These are phyloP conservation scores for Xylariaceae sp. DNA, from an alignment of 2,329 filamentous ascomycete genomes.

Conservation along the genomic window DNA sequence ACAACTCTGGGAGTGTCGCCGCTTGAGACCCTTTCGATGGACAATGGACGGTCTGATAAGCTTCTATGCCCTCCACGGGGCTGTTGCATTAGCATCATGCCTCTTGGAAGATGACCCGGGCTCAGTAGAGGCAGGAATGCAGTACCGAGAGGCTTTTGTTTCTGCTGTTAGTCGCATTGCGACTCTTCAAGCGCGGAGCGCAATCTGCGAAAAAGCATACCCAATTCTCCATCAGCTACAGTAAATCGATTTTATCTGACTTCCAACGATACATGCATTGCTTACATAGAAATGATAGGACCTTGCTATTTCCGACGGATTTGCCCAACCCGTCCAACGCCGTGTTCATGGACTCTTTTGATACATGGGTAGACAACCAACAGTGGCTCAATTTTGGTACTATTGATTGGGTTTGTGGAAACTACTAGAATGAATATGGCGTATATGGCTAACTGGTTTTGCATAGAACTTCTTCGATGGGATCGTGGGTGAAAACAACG, in stretches of 20 bases:
- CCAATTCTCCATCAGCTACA: constrained; percentile 14
- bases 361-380: constrained; percentile 13
- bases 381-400: constrained; percentile 12
- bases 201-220: constrained; percentile 12
- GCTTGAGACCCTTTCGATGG: constrained; percentile 9
- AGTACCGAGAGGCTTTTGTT: constrained; percentile 9
- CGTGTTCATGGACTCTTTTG: constrained; percentile 11
- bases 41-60: constrained; percentile 10
- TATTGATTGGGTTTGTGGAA: constrained; percentile 10
- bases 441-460: not conserved
- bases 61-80: constrained; percentile 11
- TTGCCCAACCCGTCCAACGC: constrained; percentile 6
- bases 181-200: constrained; percentile 8
- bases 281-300: not conserved
- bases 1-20: constrained; percentile 9
- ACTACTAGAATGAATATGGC: no score
- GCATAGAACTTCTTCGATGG: not conserved
- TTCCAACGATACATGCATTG: not conserved
- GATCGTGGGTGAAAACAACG: not conserved
- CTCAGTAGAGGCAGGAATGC: constrained; percentile 1
- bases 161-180: constrained; percentile 5
- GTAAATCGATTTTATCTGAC: not conserved
- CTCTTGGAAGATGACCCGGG: constrained; percentile 11
- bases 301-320: constrained; percentile 8
- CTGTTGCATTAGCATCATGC: constrained; percentile 10